These are phyloP conservation scores for Pseudogymnoascus destructans DNA, from an alignment of 2,329 filamentous ascomycete genomes.

Conservation along the genomic window DNA sequence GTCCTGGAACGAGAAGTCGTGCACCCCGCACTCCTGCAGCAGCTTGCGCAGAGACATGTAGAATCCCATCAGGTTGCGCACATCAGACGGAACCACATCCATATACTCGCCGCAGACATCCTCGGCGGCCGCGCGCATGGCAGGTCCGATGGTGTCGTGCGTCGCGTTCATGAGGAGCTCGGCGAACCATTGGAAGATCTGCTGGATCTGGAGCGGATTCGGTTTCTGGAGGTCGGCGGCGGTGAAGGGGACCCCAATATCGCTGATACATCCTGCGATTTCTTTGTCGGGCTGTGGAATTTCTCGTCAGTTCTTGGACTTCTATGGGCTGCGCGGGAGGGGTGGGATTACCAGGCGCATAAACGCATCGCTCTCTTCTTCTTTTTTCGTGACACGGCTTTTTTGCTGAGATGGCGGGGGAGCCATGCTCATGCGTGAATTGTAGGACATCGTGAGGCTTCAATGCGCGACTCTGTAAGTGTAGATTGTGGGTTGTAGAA, in stretches of 20 bases:
- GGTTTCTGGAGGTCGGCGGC: slow-evolving; percentile 83
- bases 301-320: slow-evolving; percentile 14
- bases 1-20: slow-evolving; percentile 87
- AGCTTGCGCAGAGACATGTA: slow-evolving; percentile 72
- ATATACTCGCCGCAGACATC: slow-evolving; percentile 73
- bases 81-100: slow-evolving; percentile 76
- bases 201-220: slow-evolving; percentile 86
- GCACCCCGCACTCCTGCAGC: slow-evolving; percentile 76
- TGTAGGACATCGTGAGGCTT: slow-evolving; percentile 33
- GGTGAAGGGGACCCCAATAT: slow-evolving; percentile 85
- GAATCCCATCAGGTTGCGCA: slow-evolving; percentile 90
- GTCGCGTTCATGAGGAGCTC: slow-evolving; percentile 89
- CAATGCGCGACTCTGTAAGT: not conserved
- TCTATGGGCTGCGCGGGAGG: not conserved
- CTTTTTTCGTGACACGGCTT: slow-evolving; percentile 37
- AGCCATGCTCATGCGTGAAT: slow-evolving; percentile 38
- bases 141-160: slow-evolving; percentile 83
- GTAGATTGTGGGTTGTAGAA: not conserved
- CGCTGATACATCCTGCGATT: slow-evolving; percentile 92
- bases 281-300: slow-evolving; percentile 45
- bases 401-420: slow-evolving; percentile 34
- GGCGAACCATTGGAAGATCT: slow-evolving; percentile 96
- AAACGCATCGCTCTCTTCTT: slow-evolving; percentile 43
- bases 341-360: slow-evolving; percentile 38
- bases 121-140: slow-evolving; percentile 84